These are phyloP conservation scores for Gymnopilus junonius DNA, from an alignment of 768 basidiomycete species.

Conservation along the genomic window DNA sequence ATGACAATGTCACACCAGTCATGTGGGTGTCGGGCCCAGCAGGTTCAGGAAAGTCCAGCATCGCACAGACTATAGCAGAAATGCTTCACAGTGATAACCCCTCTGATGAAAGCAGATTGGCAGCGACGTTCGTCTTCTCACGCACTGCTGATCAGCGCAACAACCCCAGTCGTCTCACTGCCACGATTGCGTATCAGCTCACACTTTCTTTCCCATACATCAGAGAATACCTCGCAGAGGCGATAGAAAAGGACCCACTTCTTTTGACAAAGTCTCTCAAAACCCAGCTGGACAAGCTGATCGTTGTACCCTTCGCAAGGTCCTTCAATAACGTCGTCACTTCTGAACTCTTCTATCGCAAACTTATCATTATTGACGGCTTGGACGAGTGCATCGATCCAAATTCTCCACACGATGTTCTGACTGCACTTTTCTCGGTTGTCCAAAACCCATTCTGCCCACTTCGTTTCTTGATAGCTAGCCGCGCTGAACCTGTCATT, in stretches of 20 bases:
- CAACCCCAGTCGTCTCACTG: constrained; percentile 7
- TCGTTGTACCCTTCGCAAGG: constrained; percentile 4
- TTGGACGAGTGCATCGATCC: constrained; percentile 25
- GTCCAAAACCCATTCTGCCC: neutral
- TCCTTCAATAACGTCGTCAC: too few relatives aligned
- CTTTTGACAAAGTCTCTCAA: constrained; percentile 5
- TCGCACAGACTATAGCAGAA: constrained; percentile 35
- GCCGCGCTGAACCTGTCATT: constrained; percentile 27
- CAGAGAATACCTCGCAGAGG: neutral
- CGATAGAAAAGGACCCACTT: neutral
- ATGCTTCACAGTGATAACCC: neutral
- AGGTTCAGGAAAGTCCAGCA: constrained; percentile 29
- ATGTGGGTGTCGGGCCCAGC: constrained; percentile 28
- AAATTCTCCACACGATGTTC: constrained; percentile 11
- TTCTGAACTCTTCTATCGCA: too few relatives aligned
- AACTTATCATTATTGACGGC: constrained; percentile 26
- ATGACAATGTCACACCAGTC: neutral
- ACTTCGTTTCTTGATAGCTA: constrained; percentile 25
- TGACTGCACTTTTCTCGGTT: constrained; percentile 1
- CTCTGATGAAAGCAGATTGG: constrained; percentile 1
- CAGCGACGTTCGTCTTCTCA: constrained; percentile 22
- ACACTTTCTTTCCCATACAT: neutral
- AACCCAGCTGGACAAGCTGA: constrained; percentile 7
- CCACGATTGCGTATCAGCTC: constrained; percentile 26
- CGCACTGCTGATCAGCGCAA: neutral